A percentile compares a stretch with the other conserved stretches of the same genome.
Evolutionary conservation across 108 stramenopile genomes (phyloP).

Genomic region (Parietichytrium sp.): DNA sequence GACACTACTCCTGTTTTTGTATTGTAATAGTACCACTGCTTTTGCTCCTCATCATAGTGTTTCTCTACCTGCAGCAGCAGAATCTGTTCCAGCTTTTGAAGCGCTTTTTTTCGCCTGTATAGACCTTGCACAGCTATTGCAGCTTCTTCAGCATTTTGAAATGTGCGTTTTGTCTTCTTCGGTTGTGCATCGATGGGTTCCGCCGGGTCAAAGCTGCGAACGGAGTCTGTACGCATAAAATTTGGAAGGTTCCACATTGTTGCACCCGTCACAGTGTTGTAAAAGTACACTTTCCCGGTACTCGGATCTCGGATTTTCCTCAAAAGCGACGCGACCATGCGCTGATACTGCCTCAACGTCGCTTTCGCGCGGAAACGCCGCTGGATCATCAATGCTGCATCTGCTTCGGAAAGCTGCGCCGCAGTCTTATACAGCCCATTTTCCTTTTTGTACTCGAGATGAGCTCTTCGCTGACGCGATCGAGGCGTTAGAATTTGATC

Average conservation of each 20-base stretch:
- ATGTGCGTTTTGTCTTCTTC: no score
- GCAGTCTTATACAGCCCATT: background rate
- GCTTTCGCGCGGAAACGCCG: background rate
- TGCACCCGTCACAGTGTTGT: background rate
- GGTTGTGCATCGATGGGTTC: no score
- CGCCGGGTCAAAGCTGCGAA: no score
- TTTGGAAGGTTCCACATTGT: constrained; percentile 8
- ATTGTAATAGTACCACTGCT: background rate
- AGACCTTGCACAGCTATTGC: no score
- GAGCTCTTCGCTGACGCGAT: background rate
- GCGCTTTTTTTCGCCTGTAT: no score
- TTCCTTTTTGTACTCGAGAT: constrained; percentile 26
- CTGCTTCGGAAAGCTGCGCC: background rate
- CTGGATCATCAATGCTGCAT: constrained; percentile 13
- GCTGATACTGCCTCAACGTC: background rate
- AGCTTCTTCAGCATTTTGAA: no score
- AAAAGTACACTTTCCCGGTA: background rate
- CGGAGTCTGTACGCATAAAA: no score
- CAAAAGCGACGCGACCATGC: background rate
- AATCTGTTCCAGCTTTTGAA: no score
- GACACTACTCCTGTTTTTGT: background rate
- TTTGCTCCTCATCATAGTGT: background rate
- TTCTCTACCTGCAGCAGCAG: no score
- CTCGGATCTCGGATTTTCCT: background rate
- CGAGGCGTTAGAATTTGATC: background rate